Percentiles rank a stretch among this genome's conserved stretches.
Evolutionary conservation across 805 yeast species (phyloP).

Genomic region (Kodamaea hsintzibuensis): DNA sequence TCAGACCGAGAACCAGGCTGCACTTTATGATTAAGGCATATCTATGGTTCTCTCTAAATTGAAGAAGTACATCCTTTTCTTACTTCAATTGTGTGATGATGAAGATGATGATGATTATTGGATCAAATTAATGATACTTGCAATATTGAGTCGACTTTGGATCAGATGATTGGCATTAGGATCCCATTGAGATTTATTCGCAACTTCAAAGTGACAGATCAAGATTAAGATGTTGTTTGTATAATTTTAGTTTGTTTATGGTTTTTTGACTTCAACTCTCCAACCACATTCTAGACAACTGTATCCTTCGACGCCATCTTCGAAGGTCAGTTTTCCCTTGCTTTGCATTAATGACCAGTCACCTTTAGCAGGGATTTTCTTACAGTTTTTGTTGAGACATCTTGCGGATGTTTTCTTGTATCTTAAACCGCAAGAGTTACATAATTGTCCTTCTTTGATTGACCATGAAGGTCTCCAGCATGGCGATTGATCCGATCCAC

Average conservation of each 20-base stretch:
- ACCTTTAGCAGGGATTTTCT: slow-evolving; percentile 93
- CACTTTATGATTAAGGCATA: neutral
- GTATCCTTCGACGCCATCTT: slow-evolving; percentile 41
- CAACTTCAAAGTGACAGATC: too few species aligned
- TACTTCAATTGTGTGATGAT: neutral
- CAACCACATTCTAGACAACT: slow-evolving; percentile 45
- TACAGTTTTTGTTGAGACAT: slow-evolving; percentile 73
- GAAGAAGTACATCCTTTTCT: neutral
- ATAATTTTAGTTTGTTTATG: neutral
- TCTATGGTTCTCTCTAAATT: neutral
- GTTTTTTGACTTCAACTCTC: slow-evolving; percentile 40
- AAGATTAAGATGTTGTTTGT: neutral
- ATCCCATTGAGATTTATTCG: neutral
- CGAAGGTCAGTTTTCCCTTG: slow-evolving; percentile 51
- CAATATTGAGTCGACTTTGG: too few species aligned
- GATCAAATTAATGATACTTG: too few species aligned
- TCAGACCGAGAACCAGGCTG: neutral
- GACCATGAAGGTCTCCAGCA: slow-evolving; percentile 99
- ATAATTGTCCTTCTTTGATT: slow-evolving; percentile 84
- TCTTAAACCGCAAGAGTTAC: slow-evolving; percentile 94
- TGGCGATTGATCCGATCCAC: slow-evolving; percentile 89
- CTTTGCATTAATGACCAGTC: slow-evolving; percentile 88
- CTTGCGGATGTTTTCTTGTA: slow-evolving; percentile 93
- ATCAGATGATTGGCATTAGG: neutral
- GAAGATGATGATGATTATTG: too few species aligned